Conservation (phyloP, 1,284 basidiomycete genomes). For the Grifola frondosa region DNA sequence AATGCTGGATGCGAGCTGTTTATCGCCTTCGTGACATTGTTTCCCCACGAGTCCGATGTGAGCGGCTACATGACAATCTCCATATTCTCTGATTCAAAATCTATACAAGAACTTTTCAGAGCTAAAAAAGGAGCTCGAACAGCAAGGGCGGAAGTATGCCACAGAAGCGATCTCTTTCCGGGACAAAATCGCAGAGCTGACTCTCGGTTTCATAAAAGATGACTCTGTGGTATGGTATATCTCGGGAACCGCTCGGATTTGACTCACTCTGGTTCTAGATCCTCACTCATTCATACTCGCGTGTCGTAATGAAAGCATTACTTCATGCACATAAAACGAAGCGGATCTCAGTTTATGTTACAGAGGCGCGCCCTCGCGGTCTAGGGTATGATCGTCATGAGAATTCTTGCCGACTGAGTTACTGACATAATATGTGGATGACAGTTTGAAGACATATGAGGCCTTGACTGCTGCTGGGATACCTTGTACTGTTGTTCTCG, state of each 20-base stretch:
- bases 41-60: constrained; percentile 81
- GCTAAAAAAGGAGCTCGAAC: constrained; percentile 79
- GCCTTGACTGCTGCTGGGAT: constrained; percentile 83
- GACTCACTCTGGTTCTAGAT: constrained; percentile 53
- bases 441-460: constrained; percentile 86
- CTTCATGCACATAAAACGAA: constrained; percentile 88
- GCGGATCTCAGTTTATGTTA: constrained; percentile 96
- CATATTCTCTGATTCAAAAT: constrained; percentile 11
- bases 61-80: constrained; percentile 28
- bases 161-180: constrained; percentile 83
- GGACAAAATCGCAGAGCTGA: constrained; percentile 87
- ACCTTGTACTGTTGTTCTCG: constrained; percentile 92
- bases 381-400: constrained; percentile 58
- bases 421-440: constrained; percentile 10
- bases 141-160: constrained; percentile 77
- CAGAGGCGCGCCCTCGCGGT: constrained; percentile 88
- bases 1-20: constrained; percentile 91
- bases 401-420: constrained; percentile 5
- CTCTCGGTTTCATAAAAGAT: constrained; percentile 91
- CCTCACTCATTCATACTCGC: constrained; percentile 92
- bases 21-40: constrained; percentile 83
- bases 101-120: constrained; percentile 70
- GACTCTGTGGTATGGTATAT: constrained; percentile 75
- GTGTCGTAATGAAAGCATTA: constrained; percentile 94
- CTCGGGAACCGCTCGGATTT: constrained; percentile 5